Evolutionary conservation across 1,139 yeast genomes (phyloP).

Genomic region (Wickerhamomyces sp.): DNA sequence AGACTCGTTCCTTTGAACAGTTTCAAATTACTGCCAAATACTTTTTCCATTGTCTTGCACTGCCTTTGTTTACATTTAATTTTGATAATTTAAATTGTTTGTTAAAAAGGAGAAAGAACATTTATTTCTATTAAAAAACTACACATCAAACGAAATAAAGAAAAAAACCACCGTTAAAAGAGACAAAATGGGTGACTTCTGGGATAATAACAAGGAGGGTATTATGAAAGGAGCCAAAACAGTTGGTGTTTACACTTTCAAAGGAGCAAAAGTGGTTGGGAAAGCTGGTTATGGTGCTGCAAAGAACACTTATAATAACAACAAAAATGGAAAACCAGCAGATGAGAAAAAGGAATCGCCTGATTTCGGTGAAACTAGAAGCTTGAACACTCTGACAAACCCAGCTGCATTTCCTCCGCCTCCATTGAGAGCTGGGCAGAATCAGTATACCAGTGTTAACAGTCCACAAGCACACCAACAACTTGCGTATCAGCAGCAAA

Average conservation of each 20-base stretch:
- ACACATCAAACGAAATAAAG: no score
- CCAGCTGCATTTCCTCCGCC: slow-evolving; percentile 50
- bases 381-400: slow-evolving; percentile 32
- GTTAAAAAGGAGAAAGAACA: no score
- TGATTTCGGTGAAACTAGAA: slow-evolving; percentile 25
- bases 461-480: slow-evolving; percentile 10
- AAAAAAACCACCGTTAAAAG: background rate
- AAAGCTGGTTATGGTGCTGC: slow-evolving; percentile 43
- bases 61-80: background rate
- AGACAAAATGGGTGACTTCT: slow-evolving; percentile 32
- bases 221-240: slow-evolving; percentile 37
- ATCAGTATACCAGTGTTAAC: slow-evolving; percentile 25
- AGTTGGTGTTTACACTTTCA: slow-evolving; percentile 29
- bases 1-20: slow-evolving; percentile 13
- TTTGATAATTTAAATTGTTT: background rate
- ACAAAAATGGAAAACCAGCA: slow-evolving; percentile 12
- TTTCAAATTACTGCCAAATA: slow-evolving; percentile 16
- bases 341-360: slow-evolving; percentile 9
- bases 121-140: no score
- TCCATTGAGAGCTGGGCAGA: slow-evolving; percentile 41
- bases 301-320: slow-evolving; percentile 27
- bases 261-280: slow-evolving; percentile 42
- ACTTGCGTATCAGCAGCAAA: slow-evolving; percentile 17
- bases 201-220: slow-evolving; percentile 46
- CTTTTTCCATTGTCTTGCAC: slow-evolving; percentile 8